Percentiles rank a stretch among this genome's conserved stretches.
Conservation (phyloP, 768 basidiomycete species). For the Lactifluus piperatus region DNA sequence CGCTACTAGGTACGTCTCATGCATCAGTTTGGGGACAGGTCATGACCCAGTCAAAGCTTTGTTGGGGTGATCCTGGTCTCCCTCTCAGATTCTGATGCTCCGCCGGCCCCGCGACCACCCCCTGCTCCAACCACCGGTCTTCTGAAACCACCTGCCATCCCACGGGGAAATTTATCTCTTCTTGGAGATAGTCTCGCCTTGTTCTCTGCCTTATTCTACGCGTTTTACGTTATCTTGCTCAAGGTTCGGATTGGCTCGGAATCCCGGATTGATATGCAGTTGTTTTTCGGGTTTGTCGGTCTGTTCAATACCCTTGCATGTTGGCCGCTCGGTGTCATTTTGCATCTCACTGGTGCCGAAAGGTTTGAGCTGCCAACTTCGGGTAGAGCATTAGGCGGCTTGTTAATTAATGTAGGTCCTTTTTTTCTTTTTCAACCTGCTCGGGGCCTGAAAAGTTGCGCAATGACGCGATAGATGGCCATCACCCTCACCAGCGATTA, state of each 20-base stretch:
- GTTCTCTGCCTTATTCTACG: conserved; percentile 81
- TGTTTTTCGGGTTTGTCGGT: conserved; percentile 93
- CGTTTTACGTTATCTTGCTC: conserved; percentile 79
- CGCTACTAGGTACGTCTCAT: conserved; percentile 52
- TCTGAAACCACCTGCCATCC: conserved; percentile 9
- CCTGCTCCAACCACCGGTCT: conserved; percentile 9
- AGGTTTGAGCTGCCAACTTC: conserved; percentile 61
- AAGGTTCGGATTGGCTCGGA: conserved; percentile 81
- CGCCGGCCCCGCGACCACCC: conserved; percentile 5
- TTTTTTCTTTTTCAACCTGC: neutral
- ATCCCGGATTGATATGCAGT: conserved; percentile 82
- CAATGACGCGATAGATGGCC: conserved; percentile 46
- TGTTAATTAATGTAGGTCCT: conserved; percentile 49
- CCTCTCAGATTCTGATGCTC: conserved; percentile 56
- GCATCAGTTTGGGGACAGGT: neutral
- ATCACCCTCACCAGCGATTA: conserved; percentile 83
- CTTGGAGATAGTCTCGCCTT: conserved; percentile 81
- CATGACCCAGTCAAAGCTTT: conserved; percentile 40
- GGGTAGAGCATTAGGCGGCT: conserved; percentile 37
- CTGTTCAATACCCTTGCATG: conserved; percentile 69
- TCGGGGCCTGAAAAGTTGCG: neutral
- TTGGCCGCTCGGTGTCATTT: conserved; percentile 70
- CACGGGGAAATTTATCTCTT: conserved; percentile 23
- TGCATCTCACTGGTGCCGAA: conserved; percentile 69
- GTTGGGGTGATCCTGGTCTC: conserved; percentile 84